A percentile compares a stretch with the other conserved stretches of the same genome.
Evolutionary conservation across 108 stramenopile genomes (phyloP).

Genomic region (Skeletonema tropicum): DNA sequence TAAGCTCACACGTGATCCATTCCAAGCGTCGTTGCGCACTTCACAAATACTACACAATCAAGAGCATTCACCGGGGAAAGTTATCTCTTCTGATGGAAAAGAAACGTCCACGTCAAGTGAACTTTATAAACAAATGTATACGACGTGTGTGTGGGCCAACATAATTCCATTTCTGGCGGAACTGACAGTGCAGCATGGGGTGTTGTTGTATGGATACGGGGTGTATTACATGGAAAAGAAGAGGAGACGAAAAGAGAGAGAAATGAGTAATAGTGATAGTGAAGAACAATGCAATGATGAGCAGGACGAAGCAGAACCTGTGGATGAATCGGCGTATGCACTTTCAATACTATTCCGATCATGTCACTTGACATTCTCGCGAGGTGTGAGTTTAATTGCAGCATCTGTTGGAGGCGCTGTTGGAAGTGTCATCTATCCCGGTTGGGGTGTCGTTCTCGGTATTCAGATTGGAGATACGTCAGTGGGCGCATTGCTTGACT

Average conservation of each 20-base stretch:
- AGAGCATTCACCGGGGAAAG: conserved; percentile 44
- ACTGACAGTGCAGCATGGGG: conserved; percentile 50
- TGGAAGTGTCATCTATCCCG: conserved; percentile 42
- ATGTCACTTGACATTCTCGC: conserved; percentile 30
- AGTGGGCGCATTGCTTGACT: conserved; percentile 30
- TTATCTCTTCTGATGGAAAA: conserved; percentile 34
- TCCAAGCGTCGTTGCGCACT: conserved; percentile 37
- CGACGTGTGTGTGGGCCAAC: conserved; percentile 56
- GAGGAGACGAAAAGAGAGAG: conserved; percentile 27
- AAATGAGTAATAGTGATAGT: neutral
- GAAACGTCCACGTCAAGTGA: conserved; percentile 42
- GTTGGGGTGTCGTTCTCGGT: conserved; percentile 51
- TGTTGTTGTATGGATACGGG: conserved; percentile 49
- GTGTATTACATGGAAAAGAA: conserved; percentile 44
- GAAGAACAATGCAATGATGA: conserved; percentile 16
- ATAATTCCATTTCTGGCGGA: conserved; percentile 55
- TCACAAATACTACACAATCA: conserved; percentile 39
- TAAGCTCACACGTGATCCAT: conserved; percentile 54
- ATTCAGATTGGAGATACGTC: conserved; percentile 40
- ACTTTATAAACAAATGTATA: conserved; percentile 44
- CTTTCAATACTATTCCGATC: conserved; percentile 36
- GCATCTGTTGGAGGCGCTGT: conserved; percentile 45
- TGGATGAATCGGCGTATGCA: conserved; percentile 40
- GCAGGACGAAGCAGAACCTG: conserved; percentile 8
- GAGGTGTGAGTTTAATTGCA: conserved; percentile 38